phyloP scores from a whole-genome alignment of 2,329 filamentous ascomycete genomes.

The Sporothrix globosa region DNA sequence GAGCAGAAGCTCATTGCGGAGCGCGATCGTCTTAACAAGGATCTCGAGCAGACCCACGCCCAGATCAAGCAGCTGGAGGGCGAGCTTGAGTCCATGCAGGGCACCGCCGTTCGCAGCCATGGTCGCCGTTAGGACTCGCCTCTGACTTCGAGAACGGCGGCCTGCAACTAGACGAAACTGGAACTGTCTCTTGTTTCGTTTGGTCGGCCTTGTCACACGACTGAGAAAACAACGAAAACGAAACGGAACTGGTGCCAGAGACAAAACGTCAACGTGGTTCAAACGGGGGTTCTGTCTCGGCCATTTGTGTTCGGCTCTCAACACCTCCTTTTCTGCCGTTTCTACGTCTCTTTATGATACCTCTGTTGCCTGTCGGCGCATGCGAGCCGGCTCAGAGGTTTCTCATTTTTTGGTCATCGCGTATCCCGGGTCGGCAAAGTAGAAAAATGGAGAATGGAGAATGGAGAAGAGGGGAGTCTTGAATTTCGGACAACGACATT shows the following conservation, averaged over 20 bases:
- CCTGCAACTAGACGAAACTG: neutral
- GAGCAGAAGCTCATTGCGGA: constrained; percentile 99
- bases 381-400: constrained; percentile 5
- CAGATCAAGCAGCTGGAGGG: constrained; percentile 88
- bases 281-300: neutral
- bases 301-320: neutral
- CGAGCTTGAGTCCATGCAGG: constrained; percentile 93
- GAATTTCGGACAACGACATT: neutral
- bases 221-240: neutral
- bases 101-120: constrained; percentile 84
- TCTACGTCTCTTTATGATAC: constrained; percentile 7
- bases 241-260: constrained; percentile 2
- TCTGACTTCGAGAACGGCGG: constrained; percentile 9
- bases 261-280: neutral
- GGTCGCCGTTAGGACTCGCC: constrained; percentile 72
- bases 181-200: too few species aligned
- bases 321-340: neutral
- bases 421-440: neutral
- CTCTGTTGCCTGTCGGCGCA: constrained; percentile 1
- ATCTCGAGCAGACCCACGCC: constrained; percentile 96
- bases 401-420: neutral
- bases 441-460: constrained; percentile 23
- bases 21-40: constrained; percentile 99
- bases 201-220: neutral
- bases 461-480: neutral